These are phyloP conservation scores for Leptosphaerulina australis DNA, from an alignment of 2,329 filamentous ascomycete genomes.

Conservation along the genomic window DNA sequence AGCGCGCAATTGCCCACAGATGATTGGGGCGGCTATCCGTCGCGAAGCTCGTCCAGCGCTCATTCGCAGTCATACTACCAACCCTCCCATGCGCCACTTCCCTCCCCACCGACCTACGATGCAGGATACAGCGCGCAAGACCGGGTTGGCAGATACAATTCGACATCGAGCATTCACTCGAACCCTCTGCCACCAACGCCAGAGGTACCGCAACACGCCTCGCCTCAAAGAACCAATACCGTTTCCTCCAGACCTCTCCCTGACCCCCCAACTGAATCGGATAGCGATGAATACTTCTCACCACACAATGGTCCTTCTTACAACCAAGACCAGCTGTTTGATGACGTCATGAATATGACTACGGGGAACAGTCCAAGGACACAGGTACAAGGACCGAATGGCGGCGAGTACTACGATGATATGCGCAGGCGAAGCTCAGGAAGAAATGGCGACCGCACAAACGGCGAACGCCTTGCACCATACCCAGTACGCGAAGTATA, in stretches of 20 bases:
- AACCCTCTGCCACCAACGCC: slow-evolving; percentile 56
- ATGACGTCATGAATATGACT: slow-evolving; percentile 61
- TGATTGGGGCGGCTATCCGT: slow-evolving; percentile 45
- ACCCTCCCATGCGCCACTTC: slow-evolving; percentile 43
- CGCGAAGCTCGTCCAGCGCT: slow-evolving; percentile 35
- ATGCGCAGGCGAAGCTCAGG: slow-evolving; percentile 31
- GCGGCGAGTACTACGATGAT: slow-evolving; percentile 36
- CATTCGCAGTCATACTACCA: slow-evolving; percentile 41
- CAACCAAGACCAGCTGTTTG: slow-evolving; percentile 63
- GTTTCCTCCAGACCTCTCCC: slow-evolving; percentile 64
- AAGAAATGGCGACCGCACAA: slow-evolving; percentile 50
- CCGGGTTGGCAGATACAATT: slow-evolving; percentile 39
- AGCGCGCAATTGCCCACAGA: slow-evolving; percentile 41
- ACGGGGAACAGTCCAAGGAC: slow-evolving; percentile 33
- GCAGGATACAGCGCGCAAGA: slow-evolving; percentile 38
- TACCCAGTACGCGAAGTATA: slow-evolving; percentile 40
- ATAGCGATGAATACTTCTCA: slow-evolving; percentile 50
- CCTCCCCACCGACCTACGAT: slow-evolving; percentile 43
- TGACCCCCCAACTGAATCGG: slow-evolving; percentile 62
- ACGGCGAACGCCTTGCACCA: slow-evolving; percentile 54
- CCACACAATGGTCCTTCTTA: slow-evolving; percentile 37
- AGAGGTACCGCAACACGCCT: slow-evolving; percentile 56
- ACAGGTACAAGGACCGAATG: slow-evolving; percentile 46
- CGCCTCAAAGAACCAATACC: slow-evolving; percentile 59
- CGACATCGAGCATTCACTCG: slow-evolving; percentile 38